phyloP scores from a whole-genome alignment of 2,329 filamentous ascomycete genomes.

The Ascochyta rabiei region DNA sequence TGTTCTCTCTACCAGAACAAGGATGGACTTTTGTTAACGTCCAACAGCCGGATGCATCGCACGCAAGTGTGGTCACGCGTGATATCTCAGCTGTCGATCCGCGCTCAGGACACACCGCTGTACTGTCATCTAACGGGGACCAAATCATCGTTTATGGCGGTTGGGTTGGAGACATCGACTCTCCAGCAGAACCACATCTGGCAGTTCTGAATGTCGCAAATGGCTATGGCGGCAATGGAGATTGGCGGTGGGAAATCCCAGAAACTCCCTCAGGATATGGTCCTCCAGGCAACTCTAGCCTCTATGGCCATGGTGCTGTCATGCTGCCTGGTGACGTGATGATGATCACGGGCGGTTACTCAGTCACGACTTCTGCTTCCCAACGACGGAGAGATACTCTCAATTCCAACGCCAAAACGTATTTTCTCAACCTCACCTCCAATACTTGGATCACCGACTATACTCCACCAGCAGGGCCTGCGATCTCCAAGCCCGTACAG shows the following conservation, averaged over 20 bases:
- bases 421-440: slow-evolving; percentile 68
- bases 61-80: slow-evolving; percentile 63
- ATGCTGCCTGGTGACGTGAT: slow-evolving; percentile 67
- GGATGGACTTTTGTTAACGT: slow-evolving; percentile 83
- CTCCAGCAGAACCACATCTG: slow-evolving; percentile 81
- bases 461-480: slow-evolving; percentile 50
- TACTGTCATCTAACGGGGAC: slow-evolving; percentile 78
- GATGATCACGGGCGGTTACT: slow-evolving; percentile 66
- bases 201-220: slow-evolving; percentile 76
- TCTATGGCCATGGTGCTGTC: slow-evolving; percentile 66
- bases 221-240: slow-evolving; percentile 66
- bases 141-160: slow-evolving; percentile 83
- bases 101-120: slow-evolving; percentile 85
- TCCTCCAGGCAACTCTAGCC: slow-evolving; percentile 52
- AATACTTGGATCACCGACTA: slow-evolving; percentile 65
- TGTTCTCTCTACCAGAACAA: slow-evolving; percentile 86
- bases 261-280: slow-evolving; percentile 51
- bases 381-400: slow-evolving; percentile 45
- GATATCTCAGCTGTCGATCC: slow-evolving; percentile 67
- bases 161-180: slow-evolving; percentile 84
- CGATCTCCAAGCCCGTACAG: slow-evolving; percentile 14
- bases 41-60: slow-evolving; percentile 53
- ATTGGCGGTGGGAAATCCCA: slow-evolving; percentile 75
- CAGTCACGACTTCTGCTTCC: slow-evolving; percentile 51
- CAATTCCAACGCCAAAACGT: slow-evolving; percentile 53